These are phyloP conservation scores for Sclerotinia trifoliorum DNA, from an alignment of 2,329 filamentous ascomycete genomes.

Conservation along the genomic window DNA sequence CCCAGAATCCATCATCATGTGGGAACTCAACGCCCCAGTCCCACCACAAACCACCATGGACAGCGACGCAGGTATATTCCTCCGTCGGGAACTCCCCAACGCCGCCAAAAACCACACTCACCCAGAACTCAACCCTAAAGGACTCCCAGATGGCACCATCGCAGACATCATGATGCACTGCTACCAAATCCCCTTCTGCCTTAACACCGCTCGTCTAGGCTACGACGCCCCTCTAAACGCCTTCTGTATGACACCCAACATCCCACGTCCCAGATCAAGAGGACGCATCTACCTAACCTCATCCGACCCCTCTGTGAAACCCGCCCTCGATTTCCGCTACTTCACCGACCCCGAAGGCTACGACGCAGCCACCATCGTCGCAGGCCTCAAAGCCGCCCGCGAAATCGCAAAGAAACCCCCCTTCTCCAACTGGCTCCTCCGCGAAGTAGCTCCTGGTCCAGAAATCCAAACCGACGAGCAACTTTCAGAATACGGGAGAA, in stretches of 20 bases:
- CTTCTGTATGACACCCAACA: slow-evolving; percentile 55
- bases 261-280: slow-evolving; percentile 60
- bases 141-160: slow-evolving; percentile 64
- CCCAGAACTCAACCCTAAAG: slow-evolving; percentile 39
- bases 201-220: slow-evolving; percentile 79
- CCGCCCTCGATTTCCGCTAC: slow-evolving; percentile 55
- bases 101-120: slow-evolving; percentile 55
- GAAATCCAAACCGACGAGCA: slow-evolving; percentile 69
- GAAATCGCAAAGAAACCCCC: slow-evolving; percentile 42
- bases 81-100: slow-evolving; percentile 72
- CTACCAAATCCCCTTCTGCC: slow-evolving; percentile 90
- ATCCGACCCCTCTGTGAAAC: slow-evolving; percentile 44
- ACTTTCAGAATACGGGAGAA: slow-evolving; percentile 76
- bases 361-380: slow-evolving; percentile 49
- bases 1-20: slow-evolving; percentile 49
- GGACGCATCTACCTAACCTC: slow-evolving; percentile 58
- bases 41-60: slow-evolving; percentile 52
- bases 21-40: slow-evolving; percentile 45
- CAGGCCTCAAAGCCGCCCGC: slow-evolving; percentile 41
- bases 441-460: slow-evolving; percentile 43
- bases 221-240: slow-evolving; percentile 54
- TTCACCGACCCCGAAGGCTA: slow-evolving; percentile 57
- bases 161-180: slow-evolving; percentile 96
- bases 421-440: slow-evolving; percentile 45
- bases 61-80: slow-evolving; percentile 56